phyloP scores from a whole-genome alignment of 352 stramenopile species.

The Phytophthora macrochlamydospora region DNA sequence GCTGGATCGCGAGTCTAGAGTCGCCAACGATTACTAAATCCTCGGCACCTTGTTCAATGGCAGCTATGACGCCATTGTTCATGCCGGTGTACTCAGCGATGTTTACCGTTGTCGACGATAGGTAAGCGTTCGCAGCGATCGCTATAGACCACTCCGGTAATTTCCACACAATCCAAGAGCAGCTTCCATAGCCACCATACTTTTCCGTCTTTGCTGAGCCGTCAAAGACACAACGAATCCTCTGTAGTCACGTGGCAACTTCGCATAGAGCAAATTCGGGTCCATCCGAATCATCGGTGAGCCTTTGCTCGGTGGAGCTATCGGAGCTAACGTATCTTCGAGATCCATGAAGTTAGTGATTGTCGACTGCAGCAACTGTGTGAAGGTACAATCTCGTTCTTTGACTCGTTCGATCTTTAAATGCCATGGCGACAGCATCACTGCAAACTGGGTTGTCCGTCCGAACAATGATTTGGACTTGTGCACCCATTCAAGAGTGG shows the following conservation, averaged over 20 bases:
- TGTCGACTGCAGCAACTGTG: neutral
- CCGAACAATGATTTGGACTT: neutral
- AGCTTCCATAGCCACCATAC: neutral
- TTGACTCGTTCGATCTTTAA: neutral
- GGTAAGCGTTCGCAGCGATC: neutral
- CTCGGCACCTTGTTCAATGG: neutral
- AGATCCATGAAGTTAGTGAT: neutral
- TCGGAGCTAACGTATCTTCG: neutral
- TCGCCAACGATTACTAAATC: neutral
- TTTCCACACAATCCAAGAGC: neutral
- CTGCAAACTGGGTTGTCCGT: neutral
- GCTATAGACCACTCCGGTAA: neutral
- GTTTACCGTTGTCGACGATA: neutral
- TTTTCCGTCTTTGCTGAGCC: neutral
- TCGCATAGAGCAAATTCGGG: neutral
- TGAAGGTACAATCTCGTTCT: neutral
- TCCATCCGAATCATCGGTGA: neutral
- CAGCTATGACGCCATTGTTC: neutral
- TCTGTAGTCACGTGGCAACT: neutral
- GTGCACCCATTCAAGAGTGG: neutral
- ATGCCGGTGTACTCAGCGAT: conserved; percentile 1
- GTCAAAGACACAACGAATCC: neutral
- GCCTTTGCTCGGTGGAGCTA: conserved; percentile 1
- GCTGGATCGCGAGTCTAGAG: neutral
- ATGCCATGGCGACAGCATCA: neutral